Base-by-base conservation (phyloP, 1,284 basidiomycete species). In the Peniophora sp. region DNA sequence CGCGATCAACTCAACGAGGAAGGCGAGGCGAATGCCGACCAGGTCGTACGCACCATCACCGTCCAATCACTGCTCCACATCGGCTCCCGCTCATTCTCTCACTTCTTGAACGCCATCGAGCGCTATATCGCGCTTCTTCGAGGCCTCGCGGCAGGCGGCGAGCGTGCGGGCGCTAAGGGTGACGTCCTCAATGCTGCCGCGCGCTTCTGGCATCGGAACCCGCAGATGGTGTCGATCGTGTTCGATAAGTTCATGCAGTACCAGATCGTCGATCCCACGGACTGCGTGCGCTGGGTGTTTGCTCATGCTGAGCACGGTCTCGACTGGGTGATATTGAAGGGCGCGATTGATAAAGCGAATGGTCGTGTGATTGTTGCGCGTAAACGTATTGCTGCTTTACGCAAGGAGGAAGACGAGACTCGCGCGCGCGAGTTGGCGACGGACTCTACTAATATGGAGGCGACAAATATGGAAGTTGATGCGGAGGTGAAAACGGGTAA, bases 211-310 rank as follows among this genome's bases (percentile, higher is more conserved):
- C 76, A 75, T 56, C 68, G 80, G 55, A 91, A 89, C 60, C 73
- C 75, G 24, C 91, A 96, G 61, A 91, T 94, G 83, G 74, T 94
- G 39, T 75, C 78, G 19, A 92, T 99, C 61, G 94, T 97, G 3
- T 85, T 96, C 56, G 97, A 98, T 75, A 99, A 99, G 71, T 74
- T 98, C 55, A 89, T 99, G 79, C 96, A 99, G 68, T 99, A 99
- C 68, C 91, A 97, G 62, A 90, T 99, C 52, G 87, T 99, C 25
- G 94, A 98, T 62, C 92, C 95, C 0, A 81, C 85, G 14, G 95
- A 99, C 62, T 88, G 98, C 16, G 85, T 97, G 49, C 72, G 72
- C 3, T 97, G 92, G 84, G 80, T 89, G 16, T 98, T 99, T 65
- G 65, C 70, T 45, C 73, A 77, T 55, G 74, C 72, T 41, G 51